Conservation (phyloP, 2,329 filamentous ascomycete genomes). For the Calonectria honghensis region DNA sequence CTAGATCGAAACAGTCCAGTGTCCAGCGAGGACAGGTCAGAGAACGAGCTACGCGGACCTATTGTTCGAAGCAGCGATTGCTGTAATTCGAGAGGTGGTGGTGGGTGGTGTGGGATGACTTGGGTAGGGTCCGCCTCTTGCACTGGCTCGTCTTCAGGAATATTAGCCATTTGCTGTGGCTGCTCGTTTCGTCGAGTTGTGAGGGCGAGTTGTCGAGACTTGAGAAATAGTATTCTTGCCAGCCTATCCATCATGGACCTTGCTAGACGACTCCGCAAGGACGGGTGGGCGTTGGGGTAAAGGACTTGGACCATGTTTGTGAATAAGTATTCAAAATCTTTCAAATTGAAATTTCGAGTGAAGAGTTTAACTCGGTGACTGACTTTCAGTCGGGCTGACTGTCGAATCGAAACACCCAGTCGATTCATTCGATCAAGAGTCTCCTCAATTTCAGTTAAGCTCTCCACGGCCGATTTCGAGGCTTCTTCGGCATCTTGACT, state of each 20-base stretch:
- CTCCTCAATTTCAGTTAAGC: neutral
- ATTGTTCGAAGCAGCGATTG: neutral
- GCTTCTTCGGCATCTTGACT: too few species aligned
- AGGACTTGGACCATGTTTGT: neutral
- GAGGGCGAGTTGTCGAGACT: neutral
- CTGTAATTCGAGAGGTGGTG: neutral
- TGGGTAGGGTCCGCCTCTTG: too few species aligned
- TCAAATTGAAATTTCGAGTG: neutral
- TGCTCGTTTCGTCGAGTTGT: neutral
- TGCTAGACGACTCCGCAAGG: neutral
- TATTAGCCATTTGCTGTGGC: neutral
- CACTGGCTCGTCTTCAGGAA: neutral
- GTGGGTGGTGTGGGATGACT: neutral
- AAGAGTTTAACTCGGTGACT: neutral
- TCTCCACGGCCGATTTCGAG: too few species aligned
- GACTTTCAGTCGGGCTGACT: neutral
- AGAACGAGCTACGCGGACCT: neutral
- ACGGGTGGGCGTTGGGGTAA: neutral
- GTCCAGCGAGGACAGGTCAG: neutral
- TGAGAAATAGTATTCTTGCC: neutral
- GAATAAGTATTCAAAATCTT: neutral
- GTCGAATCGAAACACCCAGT: neutral
- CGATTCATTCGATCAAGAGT: neutral
- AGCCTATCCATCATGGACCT: neutral
- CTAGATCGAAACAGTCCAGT: neutral